phyloP scores from a whole-genome alignment of 2,329 filamentous ascomycete species.

The Hortaea werneckii region DNA sequence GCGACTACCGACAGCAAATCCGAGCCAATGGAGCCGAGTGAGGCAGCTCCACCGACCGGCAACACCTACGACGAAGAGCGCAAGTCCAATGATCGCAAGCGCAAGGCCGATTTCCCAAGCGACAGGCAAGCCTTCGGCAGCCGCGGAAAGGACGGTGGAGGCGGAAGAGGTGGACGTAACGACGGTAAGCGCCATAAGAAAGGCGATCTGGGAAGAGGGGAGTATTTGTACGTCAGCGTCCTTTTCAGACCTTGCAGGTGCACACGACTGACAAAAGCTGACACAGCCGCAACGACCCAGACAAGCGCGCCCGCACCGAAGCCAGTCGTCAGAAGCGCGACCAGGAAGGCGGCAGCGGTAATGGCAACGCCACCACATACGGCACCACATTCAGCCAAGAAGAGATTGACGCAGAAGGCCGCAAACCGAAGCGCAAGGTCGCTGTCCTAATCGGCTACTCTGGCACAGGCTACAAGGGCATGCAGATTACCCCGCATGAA shows the following conservation, averaged over 20 bases:
- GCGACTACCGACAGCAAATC: neutral
- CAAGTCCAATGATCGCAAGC: conserved; percentile 14
- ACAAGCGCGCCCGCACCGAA: conserved; percentile 36
- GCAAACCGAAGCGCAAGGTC: conserved; percentile 89
- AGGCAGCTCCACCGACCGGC: neutral
- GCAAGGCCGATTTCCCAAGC: conserved; percentile 20
- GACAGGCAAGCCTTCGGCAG: conserved; percentile 8
- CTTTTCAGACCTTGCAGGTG: no score
- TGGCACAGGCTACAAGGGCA: conserved; percentile 91
- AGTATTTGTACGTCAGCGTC: conserved; percentile 49
- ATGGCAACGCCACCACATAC: conserved; percentile 28
- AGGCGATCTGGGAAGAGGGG: conserved; percentile 55
- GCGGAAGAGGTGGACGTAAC: conserved; percentile 13
- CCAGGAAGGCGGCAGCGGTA: conserved; percentile 1
- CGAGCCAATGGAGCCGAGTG: neutral
- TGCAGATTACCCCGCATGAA: conserved; percentile 63
- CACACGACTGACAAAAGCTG: conserved; percentile 21
- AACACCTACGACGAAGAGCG: conserved; percentile 3
- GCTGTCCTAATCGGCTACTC: conserved; percentile 93
- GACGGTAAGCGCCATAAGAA: conserved; percentile 42
- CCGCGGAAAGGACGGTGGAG: conserved; percentile 4
- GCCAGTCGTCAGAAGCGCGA: conserved; percentile 34
- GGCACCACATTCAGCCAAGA: conserved; percentile 52
- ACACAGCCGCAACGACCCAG: conserved; percentile 35
- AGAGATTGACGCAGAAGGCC: conserved; percentile 78